Conservation (phyloP, 208 protist species). For the Angomonas ambiguus region DNA sequence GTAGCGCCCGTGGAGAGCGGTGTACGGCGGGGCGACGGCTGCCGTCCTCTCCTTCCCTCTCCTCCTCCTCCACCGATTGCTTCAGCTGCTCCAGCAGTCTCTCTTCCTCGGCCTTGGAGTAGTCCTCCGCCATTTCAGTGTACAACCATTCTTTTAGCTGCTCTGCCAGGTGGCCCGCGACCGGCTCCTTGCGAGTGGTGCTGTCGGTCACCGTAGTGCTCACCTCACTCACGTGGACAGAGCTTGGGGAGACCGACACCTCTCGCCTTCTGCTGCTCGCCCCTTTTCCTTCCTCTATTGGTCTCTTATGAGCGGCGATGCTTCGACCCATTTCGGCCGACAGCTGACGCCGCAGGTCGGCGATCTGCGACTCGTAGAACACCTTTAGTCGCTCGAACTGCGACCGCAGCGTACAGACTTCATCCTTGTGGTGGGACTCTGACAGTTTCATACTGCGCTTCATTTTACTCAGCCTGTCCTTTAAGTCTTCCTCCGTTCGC, state of each 20-base stretch:
- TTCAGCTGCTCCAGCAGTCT: slow-evolving; percentile 16
- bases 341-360: slow-evolving; percentile 69
- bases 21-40: no score
- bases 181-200: not conserved
- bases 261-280: not conserved
- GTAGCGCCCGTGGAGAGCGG: slow-evolving; percentile 12
- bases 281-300: not conserved
- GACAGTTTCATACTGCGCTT: slow-evolving; percentile 28
- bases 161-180: slow-evolving; percentile 9
- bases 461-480: slow-evolving; percentile 48
- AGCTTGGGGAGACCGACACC: not conserved
- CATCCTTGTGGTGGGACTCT: slow-evolving; percentile 43
- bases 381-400: slow-evolving; percentile 70
- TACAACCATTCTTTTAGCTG: slow-evolving; percentile 51
- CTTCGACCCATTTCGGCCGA: slow-evolving; percentile 27
- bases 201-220: not conserved
- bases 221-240: slow-evolving; percentile 4
- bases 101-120: slow-evolving; percentile 21
- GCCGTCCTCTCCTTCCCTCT: not conserved
- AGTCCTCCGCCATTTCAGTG: slow-evolving; percentile 35
- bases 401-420: slow-evolving; percentile 41
- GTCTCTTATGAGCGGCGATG: not conserved
- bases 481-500: slow-evolving; percentile 28
- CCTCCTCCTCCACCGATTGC: slow-evolving; percentile 18
- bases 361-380: slow-evolving; percentile 70